phyloP scores from a whole-genome alignment of 441 rosid species.

The Arabidopsis hybrid region DNA sequence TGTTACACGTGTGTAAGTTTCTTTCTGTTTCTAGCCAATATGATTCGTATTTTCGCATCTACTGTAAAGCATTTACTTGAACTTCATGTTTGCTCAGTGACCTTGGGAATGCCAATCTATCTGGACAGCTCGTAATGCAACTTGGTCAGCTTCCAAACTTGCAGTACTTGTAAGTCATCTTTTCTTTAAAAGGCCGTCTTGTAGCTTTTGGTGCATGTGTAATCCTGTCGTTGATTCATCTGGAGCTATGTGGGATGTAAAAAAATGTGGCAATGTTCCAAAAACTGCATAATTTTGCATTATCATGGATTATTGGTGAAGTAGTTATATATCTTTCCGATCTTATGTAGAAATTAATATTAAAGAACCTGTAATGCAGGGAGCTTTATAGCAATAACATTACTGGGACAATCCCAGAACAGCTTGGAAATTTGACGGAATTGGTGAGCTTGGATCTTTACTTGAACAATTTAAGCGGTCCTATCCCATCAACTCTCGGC shows the following conservation, averaged over 20 bases:
- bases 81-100: constrained; percentile 59
- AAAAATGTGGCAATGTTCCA: background rate
- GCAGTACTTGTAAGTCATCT: constrained; percentile 81
- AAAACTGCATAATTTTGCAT: constrained; percentile 1
- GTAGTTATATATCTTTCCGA: background rate
- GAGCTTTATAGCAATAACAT: constrained; percentile 94
- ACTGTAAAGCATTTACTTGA: background rate
- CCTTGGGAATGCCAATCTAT: constrained; percentile 89
- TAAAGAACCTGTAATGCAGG: constrained; percentile 49
- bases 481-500: constrained; percentile 85
- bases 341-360: background rate
- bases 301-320: constrained; percentile 2
- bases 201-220: background rate
- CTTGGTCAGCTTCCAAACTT: constrained; percentile 80
- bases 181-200: background rate
- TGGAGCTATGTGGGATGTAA: background rate
- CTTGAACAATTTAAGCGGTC: constrained; percentile 88
- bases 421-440: constrained; percentile 90
- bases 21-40: constrained; percentile 21
- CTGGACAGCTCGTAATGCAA: constrained; percentile 83
- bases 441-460: constrained; percentile 99
- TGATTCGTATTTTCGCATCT: constrained; percentile 1
- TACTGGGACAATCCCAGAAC: constrained; percentile 85
- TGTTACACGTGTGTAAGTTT: constrained; percentile 78
- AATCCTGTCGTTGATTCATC: constrained; percentile 5